A percentile compares a stretch with the other conserved stretches of the same genome.
phyloP scores from a whole-genome alignment of 768 basidiomycete species.

The Tulasnella sp. region DNA sequence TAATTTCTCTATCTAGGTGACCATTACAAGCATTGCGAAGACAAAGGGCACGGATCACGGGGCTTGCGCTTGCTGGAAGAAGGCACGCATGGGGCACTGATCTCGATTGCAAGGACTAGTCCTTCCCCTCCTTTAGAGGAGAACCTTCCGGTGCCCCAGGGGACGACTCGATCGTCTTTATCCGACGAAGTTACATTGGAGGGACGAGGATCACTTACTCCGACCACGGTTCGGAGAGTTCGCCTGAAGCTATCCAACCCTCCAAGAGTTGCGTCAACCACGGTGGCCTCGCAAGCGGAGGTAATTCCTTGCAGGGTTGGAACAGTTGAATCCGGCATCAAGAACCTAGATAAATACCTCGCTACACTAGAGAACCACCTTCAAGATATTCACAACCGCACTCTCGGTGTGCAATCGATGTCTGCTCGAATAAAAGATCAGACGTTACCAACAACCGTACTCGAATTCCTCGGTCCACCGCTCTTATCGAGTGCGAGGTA shows the following conservation, averaged over 20 bases:
- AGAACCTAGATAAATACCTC: neutral
- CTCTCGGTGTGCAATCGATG: neutral
- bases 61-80: too few species aligned
- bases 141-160: too few species aligned
- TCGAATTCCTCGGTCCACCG: neutral
- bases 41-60: too few species aligned
- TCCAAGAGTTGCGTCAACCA: neutral
- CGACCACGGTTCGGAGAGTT: neutral
- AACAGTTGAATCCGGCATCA: neutral
- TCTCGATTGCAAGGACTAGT: too few species aligned
- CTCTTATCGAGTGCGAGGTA: neutral
- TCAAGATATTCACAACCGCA: neutral
- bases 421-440: neutral
- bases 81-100: too few species aligned
- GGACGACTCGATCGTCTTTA: too few species aligned
- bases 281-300: neutral
- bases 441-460: neutral
- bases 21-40: neutral
- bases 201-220: too few species aligned
- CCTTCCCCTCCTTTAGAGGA: too few species aligned
- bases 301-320: neutral
- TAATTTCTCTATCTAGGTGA: neutral
- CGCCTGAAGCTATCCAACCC: too few species aligned
- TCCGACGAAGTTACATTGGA: too few species aligned
- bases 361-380: neutral